Percentiles rank a stretch among this genome's conserved stretches.
These are phyloP conservation scores for Gastrolobium bilobum DNA, from an alignment of 306 rosid genomes.

Conservation along the genomic window DNA sequence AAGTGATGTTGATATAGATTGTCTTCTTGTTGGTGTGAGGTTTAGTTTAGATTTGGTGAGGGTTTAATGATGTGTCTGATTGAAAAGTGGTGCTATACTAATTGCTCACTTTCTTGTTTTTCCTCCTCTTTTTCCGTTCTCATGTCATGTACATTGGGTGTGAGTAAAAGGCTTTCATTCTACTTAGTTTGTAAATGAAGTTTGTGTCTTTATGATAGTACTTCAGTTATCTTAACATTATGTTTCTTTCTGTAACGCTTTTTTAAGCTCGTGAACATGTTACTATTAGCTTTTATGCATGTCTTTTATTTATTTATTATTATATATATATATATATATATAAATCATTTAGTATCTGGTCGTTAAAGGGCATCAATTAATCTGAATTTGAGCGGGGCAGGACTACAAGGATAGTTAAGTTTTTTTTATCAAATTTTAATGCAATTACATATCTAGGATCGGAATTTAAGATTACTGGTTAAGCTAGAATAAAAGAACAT, in stretches of 20 bases:
- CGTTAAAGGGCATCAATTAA: no score
- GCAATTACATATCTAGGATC: no score
- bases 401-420: no score
- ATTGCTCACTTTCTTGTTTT: slow-evolving; percentile 17
- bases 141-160: slow-evolving; percentile 30
- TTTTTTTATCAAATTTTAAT: no score
- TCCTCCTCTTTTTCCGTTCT: background rate
- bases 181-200: slow-evolving; percentile 47
- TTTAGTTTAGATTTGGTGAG: slow-evolving; percentile 50
- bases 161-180: slow-evolving; percentile 13
- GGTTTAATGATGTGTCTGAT: slow-evolving; percentile 46
- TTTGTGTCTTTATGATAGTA: slow-evolving; percentile 32
- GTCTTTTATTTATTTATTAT: background rate
- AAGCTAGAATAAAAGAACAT: background rate
- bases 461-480: no score
- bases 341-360: no score
- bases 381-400: no score
- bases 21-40: background rate
- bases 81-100: slow-evolving; percentile 37
- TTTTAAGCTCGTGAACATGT: background rate
- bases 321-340: no score
- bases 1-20: no score
- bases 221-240: slow-evolving; percentile 22
- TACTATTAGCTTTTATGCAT: background rate
- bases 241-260: slow-evolving; percentile 1